phyloP scores from a whole-genome alignment of 495 filamentous ascomycete genomes.

The Penicillium taxi region DNA sequence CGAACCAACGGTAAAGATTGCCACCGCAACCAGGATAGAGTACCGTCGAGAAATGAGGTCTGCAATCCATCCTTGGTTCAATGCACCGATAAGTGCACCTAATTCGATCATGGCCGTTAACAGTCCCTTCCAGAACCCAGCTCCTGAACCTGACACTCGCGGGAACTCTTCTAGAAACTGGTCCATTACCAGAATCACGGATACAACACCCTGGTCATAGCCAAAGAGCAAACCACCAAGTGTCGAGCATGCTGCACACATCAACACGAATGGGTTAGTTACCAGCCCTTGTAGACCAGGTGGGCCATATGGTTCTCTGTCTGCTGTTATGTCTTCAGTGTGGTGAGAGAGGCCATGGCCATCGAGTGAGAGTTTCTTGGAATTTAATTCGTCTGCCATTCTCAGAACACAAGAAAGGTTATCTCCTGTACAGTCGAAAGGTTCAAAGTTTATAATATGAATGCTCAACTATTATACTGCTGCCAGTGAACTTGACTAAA shows the following conservation, averaged over 20 bases:
- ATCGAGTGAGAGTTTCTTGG: conserved; percentile 16
- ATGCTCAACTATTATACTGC: too few species aligned
- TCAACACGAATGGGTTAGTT: conserved; percentile 41
- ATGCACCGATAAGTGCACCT: conserved; percentile 46
- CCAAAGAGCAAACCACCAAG: conserved; percentile 51
- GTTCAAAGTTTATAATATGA: too few species aligned
- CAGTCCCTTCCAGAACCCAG: conserved; percentile 52
- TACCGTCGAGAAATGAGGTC: conserved; percentile 52
- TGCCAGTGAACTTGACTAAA: too few species aligned
- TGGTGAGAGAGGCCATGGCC: conserved; percentile 35
- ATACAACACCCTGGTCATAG: conserved; percentile 51
- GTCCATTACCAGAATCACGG: conserved; percentile 49
- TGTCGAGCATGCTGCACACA: conserved; percentile 48
- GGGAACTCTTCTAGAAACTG: conserved; percentile 48
- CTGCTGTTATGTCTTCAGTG: conserved; percentile 31
- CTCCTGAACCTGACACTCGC: conserved; percentile 35
- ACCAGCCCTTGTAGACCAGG: conserved; percentile 42
- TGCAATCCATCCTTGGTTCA: conserved; percentile 53
- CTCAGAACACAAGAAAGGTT: not conserved
- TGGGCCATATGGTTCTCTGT: conserved; percentile 40
- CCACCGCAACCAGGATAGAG: conserved; percentile 48
- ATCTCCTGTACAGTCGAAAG: too few species aligned
- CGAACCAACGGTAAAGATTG: conserved; percentile 48
- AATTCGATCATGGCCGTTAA: conserved; percentile 55
- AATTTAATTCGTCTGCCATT: conserved; percentile 10